Evolutionary conservation across 805 yeast genomes (phyloP).

Genomic region (Ogataea pignaliae): DNA sequence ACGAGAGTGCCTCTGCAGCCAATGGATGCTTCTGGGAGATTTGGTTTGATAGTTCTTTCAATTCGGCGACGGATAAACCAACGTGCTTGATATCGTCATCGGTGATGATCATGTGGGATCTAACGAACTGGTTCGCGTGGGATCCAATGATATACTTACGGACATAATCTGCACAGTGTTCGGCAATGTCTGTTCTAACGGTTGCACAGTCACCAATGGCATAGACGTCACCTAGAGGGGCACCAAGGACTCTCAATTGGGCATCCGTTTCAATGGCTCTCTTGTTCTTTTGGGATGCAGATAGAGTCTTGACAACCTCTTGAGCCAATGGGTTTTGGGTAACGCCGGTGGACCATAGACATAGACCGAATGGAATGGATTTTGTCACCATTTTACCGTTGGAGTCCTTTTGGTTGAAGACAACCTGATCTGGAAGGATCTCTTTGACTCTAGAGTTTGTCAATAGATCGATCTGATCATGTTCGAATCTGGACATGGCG

Average conservation of each 20-base stretch:
- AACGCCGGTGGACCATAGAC: slow-evolving; percentile 76
- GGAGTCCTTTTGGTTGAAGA: slow-evolving; percentile 47
- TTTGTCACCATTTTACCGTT: slow-evolving; percentile 39
- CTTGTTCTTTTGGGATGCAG: slow-evolving; percentile 48
- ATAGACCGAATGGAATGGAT: slow-evolving; percentile 60
- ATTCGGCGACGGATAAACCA: slow-evolving; percentile 43
- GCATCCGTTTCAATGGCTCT: slow-evolving; percentile 76
- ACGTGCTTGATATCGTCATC: slow-evolving; percentile 50
- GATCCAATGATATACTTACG: slow-evolving; percentile 41
- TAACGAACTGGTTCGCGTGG: slow-evolving; percentile 33
- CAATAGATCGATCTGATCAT: slow-evolving; percentile 57
- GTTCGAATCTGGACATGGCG: slow-evolving; percentile 59
- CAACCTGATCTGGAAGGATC: slow-evolving; percentile 51
- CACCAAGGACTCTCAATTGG: slow-evolving; percentile 65
- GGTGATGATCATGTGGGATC: slow-evolving; percentile 32
- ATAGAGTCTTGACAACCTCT: slow-evolving; percentile 45
- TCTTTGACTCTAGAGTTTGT: slow-evolving; percentile 62
- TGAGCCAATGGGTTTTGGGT: slow-evolving; percentile 60
- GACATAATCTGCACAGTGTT: slow-evolving; percentile 48
- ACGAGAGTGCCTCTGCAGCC: slow-evolving; percentile 50
- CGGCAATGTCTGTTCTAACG: slow-evolving; percentile 55
- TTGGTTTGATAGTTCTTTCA: slow-evolving; percentile 42
- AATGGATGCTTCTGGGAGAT: slow-evolving; percentile 52
- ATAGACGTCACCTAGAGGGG: slow-evolving; percentile 62
- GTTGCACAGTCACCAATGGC: slow-evolving; percentile 74